Evolutionary conservation across 2,329 filamentous ascomycete genomes (phyloP).

Genomic region (Fusarium sp.): DNA sequence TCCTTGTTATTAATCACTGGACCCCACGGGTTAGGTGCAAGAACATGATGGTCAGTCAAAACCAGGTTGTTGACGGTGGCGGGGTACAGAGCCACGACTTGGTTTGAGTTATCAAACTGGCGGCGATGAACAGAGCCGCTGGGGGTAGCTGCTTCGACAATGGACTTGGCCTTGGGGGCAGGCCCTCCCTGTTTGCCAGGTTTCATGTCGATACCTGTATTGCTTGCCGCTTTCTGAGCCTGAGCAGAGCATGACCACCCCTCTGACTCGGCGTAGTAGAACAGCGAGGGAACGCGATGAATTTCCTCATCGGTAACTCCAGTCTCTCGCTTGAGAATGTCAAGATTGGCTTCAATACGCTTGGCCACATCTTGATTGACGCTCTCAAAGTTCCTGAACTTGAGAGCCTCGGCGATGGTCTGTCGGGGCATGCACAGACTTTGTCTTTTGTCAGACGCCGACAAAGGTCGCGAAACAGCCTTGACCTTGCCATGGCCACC

Average conservation of each 20-base stretch:
- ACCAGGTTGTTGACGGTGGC: slow-evolving; percentile 40
- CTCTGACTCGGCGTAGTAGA: slow-evolving; percentile 2
- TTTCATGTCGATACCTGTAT: neutral
- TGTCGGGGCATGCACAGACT: slow-evolving; percentile 9
- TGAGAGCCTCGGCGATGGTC: slow-evolving; percentile 35
- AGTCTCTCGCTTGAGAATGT: slow-evolving; percentile 40
- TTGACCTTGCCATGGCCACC: slow-evolving; percentile 29
- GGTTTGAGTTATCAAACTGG: neutral
- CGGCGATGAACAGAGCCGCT: neutral
- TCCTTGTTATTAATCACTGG: slow-evolving; percentile 44
- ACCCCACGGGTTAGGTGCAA: slow-evolving; percentile 45
- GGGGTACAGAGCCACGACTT: slow-evolving; percentile 23
- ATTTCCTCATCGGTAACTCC: slow-evolving; percentile 42
- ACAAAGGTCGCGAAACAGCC: slow-evolving; percentile 26
- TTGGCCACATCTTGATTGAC: slow-evolving; percentile 25
- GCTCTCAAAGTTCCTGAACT: slow-evolving; percentile 3
- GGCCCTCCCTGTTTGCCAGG: neutral
- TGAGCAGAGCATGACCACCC: slow-evolving; percentile 2
- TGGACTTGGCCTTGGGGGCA: slow-evolving; percentile 13
- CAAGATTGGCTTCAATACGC: slow-evolving; percentile 40
- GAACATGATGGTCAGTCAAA: slow-evolving; percentile 13
- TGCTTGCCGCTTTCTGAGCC: neutral
- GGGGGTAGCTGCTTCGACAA: slow-evolving; percentile 21
- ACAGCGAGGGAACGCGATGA: slow-evolving; percentile 35
- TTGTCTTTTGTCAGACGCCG: neutral